Conservation (phyloP, 257 asterid genomes). For the Solanum appendiculatum region DNA sequence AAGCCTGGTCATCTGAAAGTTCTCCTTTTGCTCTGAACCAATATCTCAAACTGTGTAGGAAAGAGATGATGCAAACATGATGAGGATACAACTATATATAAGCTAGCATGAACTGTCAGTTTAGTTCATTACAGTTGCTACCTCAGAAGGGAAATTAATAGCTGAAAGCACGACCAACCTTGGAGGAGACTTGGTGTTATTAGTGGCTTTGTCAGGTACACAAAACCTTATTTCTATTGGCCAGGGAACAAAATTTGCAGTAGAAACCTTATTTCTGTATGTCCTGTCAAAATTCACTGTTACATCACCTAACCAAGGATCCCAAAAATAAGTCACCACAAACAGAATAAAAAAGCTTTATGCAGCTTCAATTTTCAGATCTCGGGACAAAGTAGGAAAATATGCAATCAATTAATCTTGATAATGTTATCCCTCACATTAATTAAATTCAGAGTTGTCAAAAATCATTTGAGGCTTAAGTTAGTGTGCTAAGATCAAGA, state of each 20-base stretch:
- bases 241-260: constrained; percentile 65
- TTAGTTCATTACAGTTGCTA: neutral
- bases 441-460: neutral
- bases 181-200: constrained; percentile 71
- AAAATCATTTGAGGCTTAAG: neutral
- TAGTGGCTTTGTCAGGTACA: constrained; percentile 56
- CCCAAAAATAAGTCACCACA: neutral
- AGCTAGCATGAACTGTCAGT: neutral
- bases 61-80: neutral
- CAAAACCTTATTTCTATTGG: constrained; percentile 90
- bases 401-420: neutral
- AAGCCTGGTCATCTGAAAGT: constrained; percentile 88
- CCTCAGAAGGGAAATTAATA: constrained; percentile 6
- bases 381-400: neutral
- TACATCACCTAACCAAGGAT: neutral
- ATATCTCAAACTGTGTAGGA: constrained; percentile 60
- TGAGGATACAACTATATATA: no score
- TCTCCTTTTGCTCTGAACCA: constrained; percentile 96
- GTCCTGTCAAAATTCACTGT: constrained; percentile 42
- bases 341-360: neutral
- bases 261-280: constrained; percentile 79
- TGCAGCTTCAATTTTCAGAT: neutral
- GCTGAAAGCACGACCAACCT: constrained; percentile 37
- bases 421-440: neutral
- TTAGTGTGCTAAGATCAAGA: neutral